These are phyloP conservation scores for Fusarium caatingaense DNA, from an alignment of 2,329 filamentous ascomycete genomes.

Conservation along the genomic window DNA sequence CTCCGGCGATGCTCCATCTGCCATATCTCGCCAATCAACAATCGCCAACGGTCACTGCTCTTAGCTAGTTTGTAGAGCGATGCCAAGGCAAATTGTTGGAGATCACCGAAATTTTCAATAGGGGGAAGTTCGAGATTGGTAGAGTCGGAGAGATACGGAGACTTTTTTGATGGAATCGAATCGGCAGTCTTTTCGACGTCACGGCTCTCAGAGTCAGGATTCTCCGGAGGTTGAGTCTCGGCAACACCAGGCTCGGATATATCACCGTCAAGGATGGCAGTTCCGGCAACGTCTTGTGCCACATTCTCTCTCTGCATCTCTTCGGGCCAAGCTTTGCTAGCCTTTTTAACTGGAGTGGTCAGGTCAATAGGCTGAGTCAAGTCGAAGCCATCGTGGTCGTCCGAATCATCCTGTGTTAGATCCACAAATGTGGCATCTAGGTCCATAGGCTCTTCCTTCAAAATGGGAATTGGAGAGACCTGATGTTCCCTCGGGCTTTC, in stretches of 20 bases:
- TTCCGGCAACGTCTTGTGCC: neutral
- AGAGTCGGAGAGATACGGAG: neutral
- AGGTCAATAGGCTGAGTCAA: constrained; percentile 42
- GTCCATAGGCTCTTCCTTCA: constrained; percentile 41
- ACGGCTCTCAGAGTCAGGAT: neutral
- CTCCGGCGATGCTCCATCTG: constrained; percentile 47
- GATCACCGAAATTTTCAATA: constrained; percentile 39
- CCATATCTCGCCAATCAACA: constrained; percentile 49
- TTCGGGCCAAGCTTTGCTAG: neutral
- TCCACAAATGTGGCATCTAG: constrained; percentile 41
- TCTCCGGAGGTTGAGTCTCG: neutral
- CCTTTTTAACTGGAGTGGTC: constrained; percentile 38
- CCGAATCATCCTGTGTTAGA: constrained; percentile 47
- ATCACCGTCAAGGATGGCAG: neutral
- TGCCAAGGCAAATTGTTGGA: constrained; percentile 41
- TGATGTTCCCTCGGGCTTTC: neutral
- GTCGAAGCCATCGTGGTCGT: constrained; percentile 1
- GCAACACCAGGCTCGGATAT: neutral
- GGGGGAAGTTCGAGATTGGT: constrained; percentile 22
- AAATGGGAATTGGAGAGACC: neutral
- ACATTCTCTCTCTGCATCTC: neutral
- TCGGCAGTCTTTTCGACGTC: neutral
- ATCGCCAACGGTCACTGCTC: constrained; percentile 45
- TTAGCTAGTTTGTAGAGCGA: constrained; percentile 43
- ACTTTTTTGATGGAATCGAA: neutral